Evolutionary conservation across 805 yeast genomes (phyloP), one percentile per base, ranked within the genome.

Genomic region (Starmerella sirachaensis): DNA sequence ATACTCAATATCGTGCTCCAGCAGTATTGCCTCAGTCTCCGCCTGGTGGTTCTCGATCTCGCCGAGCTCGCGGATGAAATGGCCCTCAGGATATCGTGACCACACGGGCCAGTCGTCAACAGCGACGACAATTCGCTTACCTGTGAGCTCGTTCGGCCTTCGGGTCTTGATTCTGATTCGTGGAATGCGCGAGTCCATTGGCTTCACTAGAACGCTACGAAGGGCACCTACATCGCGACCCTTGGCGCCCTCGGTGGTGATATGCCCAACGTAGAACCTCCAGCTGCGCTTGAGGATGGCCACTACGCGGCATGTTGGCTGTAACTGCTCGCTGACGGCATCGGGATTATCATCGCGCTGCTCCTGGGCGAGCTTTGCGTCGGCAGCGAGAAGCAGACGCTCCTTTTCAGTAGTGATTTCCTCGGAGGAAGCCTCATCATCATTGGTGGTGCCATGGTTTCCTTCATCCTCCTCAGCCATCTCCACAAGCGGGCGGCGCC

Each of bases 1-100:
- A 57, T 85, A 91, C 54, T 91, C 97, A 19, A 91, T 94, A 55
- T 88, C 96, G 56, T 91, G 95, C 56, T 91, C 99, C 41, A 91
- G 63, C 35, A 91, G 62, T 38, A 91, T 65, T 1, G 97, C 95
- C 55, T 91, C 97, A 9, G 95, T 88, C 61, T 91, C 99, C 2
- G 98, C 97, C 52, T 78, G 82, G 33, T 81, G 82, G 42, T 85
- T 76, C 61, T 91, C 99, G 34, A 88, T 73, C 14, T 73, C 86
- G 46, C 99, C 99, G 22, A 91, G 67, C 29, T 78, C 69, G 51
- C 95, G 72, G 3, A 91, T 88, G 55, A 83, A 88, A 60, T 91
- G 99, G 7, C 98, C 99, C 52, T 80, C 80, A 4, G 99, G 98
- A 47, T 73, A 75, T 42, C 81, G 77, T 5, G 94, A 80, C 42